Percentiles rank a stretch among this genome's conserved stretches.
These are phyloP conservation scores for Dothideomycetes sp. DNA, from an alignment of 2,329 filamentous ascomycete species.

Conservation along the genomic window DNA sequence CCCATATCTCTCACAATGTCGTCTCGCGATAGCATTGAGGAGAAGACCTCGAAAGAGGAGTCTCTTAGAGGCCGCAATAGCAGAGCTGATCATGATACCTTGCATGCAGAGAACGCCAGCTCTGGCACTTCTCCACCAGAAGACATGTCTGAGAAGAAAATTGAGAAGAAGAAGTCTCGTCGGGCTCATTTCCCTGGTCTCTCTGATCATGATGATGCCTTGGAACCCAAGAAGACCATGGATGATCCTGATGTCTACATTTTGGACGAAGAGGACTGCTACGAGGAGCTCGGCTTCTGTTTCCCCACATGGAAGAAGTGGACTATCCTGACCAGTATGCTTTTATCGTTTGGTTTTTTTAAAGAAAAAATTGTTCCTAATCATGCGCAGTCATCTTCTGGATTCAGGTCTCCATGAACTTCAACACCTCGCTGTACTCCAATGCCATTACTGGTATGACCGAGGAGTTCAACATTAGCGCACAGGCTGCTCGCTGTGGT, in stretches of 20 bases:
- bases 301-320: constrained; percentile 43
- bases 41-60: background rate
- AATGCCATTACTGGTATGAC: constrained; percentile 38
- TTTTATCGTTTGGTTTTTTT: background rate
- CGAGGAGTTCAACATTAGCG: constrained; percentile 34
- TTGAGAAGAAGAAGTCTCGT: background rate
- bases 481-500: constrained; percentile 36
- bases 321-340: constrained; percentile 29
- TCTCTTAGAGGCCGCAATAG: background rate
- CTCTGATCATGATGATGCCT: too few relatives aligned
- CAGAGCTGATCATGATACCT: background rate
- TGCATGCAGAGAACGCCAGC: background rate
- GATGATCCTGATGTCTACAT: background rate
- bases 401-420: constrained; percentile 48
- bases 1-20: background rate
- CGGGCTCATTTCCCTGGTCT: too few relatives aligned
- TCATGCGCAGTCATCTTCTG: constrained; percentile 33
- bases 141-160: background rate
- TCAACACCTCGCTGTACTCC: constrained; percentile 46
- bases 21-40: background rate
- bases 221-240: background rate
- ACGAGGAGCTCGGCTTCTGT: constrained; percentile 37
- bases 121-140: background rate
- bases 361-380: constrained; percentile 9
- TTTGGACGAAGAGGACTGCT: constrained; percentile 35